Conservation (phyloP, 148 eudicot species). For the Limonium bicolor region DNA sequence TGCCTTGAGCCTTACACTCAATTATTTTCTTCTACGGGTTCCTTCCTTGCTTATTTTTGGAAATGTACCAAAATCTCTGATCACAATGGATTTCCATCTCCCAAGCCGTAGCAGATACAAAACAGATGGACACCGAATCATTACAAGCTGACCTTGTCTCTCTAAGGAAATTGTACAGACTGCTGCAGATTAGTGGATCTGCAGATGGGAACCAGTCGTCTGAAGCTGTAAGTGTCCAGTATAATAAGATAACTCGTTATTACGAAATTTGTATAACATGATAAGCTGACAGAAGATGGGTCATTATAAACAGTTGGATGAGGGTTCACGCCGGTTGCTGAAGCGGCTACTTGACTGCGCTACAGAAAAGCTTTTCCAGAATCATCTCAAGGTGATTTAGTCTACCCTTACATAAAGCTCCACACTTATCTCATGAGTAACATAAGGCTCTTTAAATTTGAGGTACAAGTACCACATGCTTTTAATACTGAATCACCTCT, state of each 20-base stretch:
- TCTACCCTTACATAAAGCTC: no score
- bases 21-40: no score
- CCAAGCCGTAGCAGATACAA: neutral
- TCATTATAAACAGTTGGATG: conserved; percentile 2
- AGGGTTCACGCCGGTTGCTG: neutral
- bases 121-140: neutral
- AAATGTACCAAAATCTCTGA: no score
- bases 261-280: no score
- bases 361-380: neutral
- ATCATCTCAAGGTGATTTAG: conserved; percentile 1
- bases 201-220: neutral
- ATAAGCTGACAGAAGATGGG: no score
- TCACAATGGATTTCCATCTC: no score
- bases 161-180: neutral
- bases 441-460: no score
- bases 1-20: no score
- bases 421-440: no score
- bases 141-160: neutral
- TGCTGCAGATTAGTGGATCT: neutral
- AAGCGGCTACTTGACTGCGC: neutral
- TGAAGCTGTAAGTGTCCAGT: neutral
- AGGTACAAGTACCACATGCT: no score
- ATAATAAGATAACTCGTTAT: neutral
- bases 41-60: no score
- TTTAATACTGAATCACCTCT: no score